A percentile compares a stretch with the other conserved stretches of the same genome.
Evolutionary conservation across 2,329 filamentous ascomycete species (phyloP).

Genomic region (Graphilbum sp.): DNA sequence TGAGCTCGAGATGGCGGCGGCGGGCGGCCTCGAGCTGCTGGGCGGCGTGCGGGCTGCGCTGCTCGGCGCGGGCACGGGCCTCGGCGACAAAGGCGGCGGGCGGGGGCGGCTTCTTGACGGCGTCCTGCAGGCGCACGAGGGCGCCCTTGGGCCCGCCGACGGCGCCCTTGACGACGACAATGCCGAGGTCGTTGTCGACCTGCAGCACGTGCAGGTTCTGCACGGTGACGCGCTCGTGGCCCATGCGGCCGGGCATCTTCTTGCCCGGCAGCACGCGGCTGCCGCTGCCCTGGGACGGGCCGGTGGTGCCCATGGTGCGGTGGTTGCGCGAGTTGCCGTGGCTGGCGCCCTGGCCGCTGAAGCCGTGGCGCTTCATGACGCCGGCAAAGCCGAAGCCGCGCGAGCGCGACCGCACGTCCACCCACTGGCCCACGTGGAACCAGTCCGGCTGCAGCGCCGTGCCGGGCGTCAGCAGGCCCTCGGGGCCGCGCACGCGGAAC

Average conservation of each 20-base stretch:
- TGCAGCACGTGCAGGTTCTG: constrained; percentile 84
- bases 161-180: constrained; percentile 74
- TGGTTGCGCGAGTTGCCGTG: constrained; percentile 95
- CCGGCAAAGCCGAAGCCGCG: constrained; percentile 89
- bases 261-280: constrained; percentile 89
- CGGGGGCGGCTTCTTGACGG: constrained; percentile 64
- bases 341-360: constrained; percentile 71
- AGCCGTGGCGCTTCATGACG: constrained; percentile 95
- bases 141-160: constrained; percentile 81
- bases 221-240: constrained; percentile 69
- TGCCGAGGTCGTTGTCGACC: constrained; percentile 72
- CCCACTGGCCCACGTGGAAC: constrained; percentile 80
- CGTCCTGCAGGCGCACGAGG: constrained; percentile 73
- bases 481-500: constrained; percentile 64
- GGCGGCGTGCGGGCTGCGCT: constrained; percentile 30
- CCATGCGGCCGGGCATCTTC: constrained; percentile 97
- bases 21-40: constrained; percentile 31
- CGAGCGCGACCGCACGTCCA: constrained; percentile 66
- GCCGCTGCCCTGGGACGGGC: constrained; percentile 80
- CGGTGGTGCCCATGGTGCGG: constrained; percentile 77
- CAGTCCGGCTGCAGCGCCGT: constrained; percentile 66
- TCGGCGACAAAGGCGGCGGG: constrained; percentile 30
- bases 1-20: constrained; percentile 34
- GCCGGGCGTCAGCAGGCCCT: constrained; percentile 62
- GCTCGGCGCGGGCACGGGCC: constrained; percentile 24